Base-by-base conservation (phyloP, 2,329 filamentous ascomycete species). In the Phaeoacremonium minimum region DNA sequence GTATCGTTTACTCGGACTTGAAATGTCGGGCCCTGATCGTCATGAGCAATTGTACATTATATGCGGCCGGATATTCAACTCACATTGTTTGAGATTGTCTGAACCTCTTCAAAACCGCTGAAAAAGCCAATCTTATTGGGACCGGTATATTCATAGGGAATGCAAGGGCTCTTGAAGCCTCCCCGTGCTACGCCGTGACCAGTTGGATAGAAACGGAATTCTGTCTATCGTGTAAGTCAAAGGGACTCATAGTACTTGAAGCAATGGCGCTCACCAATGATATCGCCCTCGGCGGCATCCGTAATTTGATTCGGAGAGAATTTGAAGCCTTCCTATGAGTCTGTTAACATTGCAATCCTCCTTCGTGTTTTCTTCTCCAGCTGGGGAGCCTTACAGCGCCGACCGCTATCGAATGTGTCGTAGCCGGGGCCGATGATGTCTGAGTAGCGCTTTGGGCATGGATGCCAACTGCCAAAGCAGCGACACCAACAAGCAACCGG, bases 151-250 rank as follows among this genome's bases (percentile, higher is more conserved):
- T 78, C 72, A 40, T 77, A 81, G 0, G 81, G 80, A 30, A 83
- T 71, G 42, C 82, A 86, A 28, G 81, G 77, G n/a, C 64, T 61
- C 3, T 62, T 56, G 46, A 71, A 83, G 33, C 71, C 76, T 20
- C 78, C 73, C 33, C 76, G 68, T 7, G 75, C 74, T n/a, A 85
- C 74, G 4, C 77, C 80, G 50, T 85, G 80, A 35, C 75, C 79
- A 15, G 65, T 65, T 2, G 80, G 77, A 45, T 76, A 82, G 50
- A 85, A 83, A 30, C 71, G 62, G 54, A 77, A 85, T 42, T 73
- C 67, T 64, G 35, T 20, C 9, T 15, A 15, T 6, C 7, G 14
- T 34, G 33, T 41, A 29, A 46, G 42, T 49, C 32, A 39, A 16
- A 16, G 32, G 15, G 16, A n/a, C 9, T 31, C 4, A 7, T 15